Percentiles rank a stretch among this genome's conserved stretches.
Conservation (phyloP, 148 eudicot genomes). For the Fagopyrum esculentum region DNA sequence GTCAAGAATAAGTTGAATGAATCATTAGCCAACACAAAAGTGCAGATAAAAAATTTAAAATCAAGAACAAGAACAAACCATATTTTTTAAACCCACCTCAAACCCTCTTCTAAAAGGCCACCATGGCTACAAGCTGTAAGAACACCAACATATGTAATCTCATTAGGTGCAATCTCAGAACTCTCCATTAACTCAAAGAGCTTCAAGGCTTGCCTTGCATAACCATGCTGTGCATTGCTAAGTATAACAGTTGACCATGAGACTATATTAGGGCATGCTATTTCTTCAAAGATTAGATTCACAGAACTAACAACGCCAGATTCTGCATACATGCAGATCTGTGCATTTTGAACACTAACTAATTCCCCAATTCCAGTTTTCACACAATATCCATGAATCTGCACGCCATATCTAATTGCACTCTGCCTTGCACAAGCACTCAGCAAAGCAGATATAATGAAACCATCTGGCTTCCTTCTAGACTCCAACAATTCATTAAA, state of each 20-base stretch:
- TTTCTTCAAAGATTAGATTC: slow-evolving; percentile 32
- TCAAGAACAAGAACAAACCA: slow-evolving; percentile 13
- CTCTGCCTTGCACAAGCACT: slow-evolving; percentile 45
- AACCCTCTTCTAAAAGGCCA: slow-evolving; percentile 34
- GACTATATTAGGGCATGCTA: slow-evolving; percentile 47
- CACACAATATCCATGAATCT: slow-evolving; percentile 31
- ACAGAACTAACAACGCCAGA: slow-evolving; percentile 52
- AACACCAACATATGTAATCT: slow-evolving; percentile 26
- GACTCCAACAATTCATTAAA: slow-evolving; percentile 41
- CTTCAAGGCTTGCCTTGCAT: slow-evolving; percentile 18
- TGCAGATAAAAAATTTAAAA: not conserved
- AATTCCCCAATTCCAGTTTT: slow-evolving; percentile 16
- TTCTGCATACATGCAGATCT: slow-evolving; percentile 51
- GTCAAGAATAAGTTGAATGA: not conserved
- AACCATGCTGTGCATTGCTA: slow-evolving; percentile 29
- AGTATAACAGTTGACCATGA: slow-evolving; percentile 58
- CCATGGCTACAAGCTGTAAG: slow-evolving; percentile 40
- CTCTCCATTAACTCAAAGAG: slow-evolving; percentile 23
- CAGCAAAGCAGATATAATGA: slow-evolving; percentile 41
- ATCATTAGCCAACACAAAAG: not conserved
- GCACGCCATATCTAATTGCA: slow-evolving; percentile 37
- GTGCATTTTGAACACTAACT: slow-evolving; percentile 25
- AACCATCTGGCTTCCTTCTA: slow-evolving; percentile 53
- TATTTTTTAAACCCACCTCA: slow-evolving; percentile 24
- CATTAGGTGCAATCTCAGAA: slow-evolving; percentile 21